Conservation (phyloP, 2,329 filamentous ascomycete genomes). For the Rutstroemia sp. region DNA sequence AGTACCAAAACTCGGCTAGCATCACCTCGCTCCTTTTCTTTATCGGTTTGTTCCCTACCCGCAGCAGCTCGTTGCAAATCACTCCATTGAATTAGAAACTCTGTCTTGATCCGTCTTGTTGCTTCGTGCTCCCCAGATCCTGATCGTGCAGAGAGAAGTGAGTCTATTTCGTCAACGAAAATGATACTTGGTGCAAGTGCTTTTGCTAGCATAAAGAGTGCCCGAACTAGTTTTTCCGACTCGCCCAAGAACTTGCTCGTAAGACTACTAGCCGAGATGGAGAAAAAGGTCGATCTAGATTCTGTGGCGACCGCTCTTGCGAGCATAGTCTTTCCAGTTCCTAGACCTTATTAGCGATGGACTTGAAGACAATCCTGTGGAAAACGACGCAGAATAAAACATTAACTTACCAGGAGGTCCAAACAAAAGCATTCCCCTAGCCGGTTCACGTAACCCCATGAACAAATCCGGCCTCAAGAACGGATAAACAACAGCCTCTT, state of each 20-base stretch:
- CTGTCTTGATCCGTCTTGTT: conserved; percentile 89
- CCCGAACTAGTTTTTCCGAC: conserved; percentile 90
- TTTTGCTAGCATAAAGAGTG: conserved; percentile 85
- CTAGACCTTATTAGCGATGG: no score
- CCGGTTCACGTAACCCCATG: conserved; percentile 89
- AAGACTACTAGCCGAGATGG: conserved; percentile 87
- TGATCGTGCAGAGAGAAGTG: conserved; percentile 74
- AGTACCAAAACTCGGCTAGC: conserved; percentile 84
- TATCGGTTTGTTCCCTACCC: conserved; percentile 63
- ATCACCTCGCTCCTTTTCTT: conserved; percentile 67
- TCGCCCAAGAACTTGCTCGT: conserved; percentile 96
- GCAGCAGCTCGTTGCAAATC: conserved; percentile 88
- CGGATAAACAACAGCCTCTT: conserved; percentile 94
- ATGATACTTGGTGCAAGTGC: conserved; percentile 89
- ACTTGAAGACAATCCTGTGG: no score
- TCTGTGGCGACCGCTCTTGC: conserved; percentile 92
- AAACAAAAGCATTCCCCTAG: conserved; percentile 90
- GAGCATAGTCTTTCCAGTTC: conserved; percentile 94
- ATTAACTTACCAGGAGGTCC: conserved; percentile 66
- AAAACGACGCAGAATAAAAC: no score
- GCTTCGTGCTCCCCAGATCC: conserved; percentile 87
- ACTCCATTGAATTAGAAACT: conserved; percentile 97
- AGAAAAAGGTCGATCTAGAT: conserved; percentile 91
- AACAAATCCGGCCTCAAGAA: conserved; percentile 94
- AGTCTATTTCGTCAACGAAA: conserved; percentile 98